These are phyloP conservation scores for Gyromitra esculenta DNA, from an alignment of 2,329 filamentous ascomycete genomes.

Conservation along the genomic window DNA sequence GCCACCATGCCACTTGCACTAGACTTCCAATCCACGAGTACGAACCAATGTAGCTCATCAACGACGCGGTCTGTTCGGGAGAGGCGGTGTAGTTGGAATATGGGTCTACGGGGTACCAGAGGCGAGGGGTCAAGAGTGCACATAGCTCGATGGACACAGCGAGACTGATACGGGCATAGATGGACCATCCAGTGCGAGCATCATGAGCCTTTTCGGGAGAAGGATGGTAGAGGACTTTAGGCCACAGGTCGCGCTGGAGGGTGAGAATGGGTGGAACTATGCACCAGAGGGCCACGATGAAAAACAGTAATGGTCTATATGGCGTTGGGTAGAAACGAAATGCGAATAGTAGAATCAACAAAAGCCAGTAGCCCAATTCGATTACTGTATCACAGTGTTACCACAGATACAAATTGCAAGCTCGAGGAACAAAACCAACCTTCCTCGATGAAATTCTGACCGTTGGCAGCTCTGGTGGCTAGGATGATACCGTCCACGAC, in stretches of 20 bases:
- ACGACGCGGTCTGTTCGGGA: slow-evolving; percentile 52
- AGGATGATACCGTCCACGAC: slow-evolving; percentile 20
- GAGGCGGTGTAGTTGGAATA: slow-evolving; percentile 40
- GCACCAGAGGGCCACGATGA: slow-evolving; percentile 39
- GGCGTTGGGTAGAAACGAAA: slow-evolving; percentile 52
- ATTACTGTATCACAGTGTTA: slow-evolving; percentile 30
- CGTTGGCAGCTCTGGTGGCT: slow-evolving; percentile 3
- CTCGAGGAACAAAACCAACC: slow-evolving; percentile 7
- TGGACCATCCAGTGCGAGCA: slow-evolving; percentile 48
- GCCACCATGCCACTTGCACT: slow-evolving; percentile 42
- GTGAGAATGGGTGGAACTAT: slow-evolving; percentile 48
- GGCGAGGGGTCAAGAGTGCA: slow-evolving; percentile 47
- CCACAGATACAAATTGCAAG: neutral
- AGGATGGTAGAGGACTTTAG: slow-evolving; percentile 51
- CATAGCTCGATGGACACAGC: slow-evolving; percentile 44
- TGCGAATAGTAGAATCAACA: slow-evolving; percentile 46
- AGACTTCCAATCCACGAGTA: slow-evolving; percentile 51
- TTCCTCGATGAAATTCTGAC: slow-evolving; percentile 37
- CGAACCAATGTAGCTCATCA: slow-evolving; percentile 50
- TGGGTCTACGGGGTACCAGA: slow-evolving; percentile 55
- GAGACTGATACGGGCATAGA: slow-evolving; percentile 46
- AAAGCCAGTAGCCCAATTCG: slow-evolving; percentile 50
- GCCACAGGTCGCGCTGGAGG: slow-evolving; percentile 52
- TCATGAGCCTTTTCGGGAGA: slow-evolving; percentile 44
- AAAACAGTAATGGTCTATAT: slow-evolving; percentile 42